Conservation (phyloP, 768 basidiomycete species). For the Astraeus odoratus region DNA sequence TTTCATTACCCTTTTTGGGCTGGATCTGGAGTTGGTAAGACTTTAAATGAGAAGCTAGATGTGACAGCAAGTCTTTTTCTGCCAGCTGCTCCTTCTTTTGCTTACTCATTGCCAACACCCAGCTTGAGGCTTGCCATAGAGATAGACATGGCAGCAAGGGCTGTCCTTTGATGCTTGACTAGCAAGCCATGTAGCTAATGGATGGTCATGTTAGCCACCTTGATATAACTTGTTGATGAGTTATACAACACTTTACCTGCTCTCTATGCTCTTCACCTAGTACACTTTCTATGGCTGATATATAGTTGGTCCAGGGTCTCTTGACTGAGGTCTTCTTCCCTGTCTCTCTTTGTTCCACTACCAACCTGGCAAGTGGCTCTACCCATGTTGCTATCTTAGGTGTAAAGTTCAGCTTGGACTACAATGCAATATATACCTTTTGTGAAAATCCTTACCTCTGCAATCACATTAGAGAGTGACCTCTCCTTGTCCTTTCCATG, state of each 20-base stretch:
- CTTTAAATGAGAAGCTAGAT: too few relatives aligned
- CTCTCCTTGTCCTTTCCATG: neutral
- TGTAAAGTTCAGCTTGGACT: neutral
- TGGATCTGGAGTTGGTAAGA: too few relatives aligned
- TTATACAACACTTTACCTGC: neutral
- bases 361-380: neutral
- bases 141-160: too few relatives aligned
- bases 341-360: neutral
- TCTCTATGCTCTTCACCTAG: neutral
- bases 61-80: too few relatives aligned
- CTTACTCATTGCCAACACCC: too few relatives aligned
- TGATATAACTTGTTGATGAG: neutral
- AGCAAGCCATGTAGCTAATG: too few relatives aligned
- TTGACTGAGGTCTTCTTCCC: neutral
- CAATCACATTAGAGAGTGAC: neutral
- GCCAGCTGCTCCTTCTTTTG: too few relatives aligned
- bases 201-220: too few relatives aligned
- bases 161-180: too few relatives aligned
- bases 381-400: neutral
- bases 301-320: neutral
- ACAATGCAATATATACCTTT: neutral
- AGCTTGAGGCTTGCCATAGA: too few relatives aligned
- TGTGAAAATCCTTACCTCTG: neutral
- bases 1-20: too few relatives aligned
- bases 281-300: neutral